Evolutionary conservation across 768 basidiomycete species (phyloP), one percentile per base, ranked within the genome.

Genomic region (Strobilomyces echinocephalus): DNA sequence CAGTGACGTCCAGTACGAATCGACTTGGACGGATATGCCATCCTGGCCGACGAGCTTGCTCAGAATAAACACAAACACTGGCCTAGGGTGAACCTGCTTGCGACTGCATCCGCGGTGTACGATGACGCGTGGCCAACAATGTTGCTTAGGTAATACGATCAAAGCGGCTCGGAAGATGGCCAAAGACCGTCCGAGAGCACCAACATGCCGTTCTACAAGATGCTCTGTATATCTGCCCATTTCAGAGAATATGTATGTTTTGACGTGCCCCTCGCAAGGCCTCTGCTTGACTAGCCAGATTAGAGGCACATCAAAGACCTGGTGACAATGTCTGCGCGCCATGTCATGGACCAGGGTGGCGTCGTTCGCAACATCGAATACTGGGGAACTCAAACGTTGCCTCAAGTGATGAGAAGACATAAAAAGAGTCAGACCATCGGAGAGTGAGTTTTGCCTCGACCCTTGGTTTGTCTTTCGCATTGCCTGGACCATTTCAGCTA

Each of bases 191-290:
- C 18, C 11, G 10, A 4, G 18, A n/a, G 4, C 18, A 12, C 18
- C 39, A 20, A 10, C 15, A 95, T 95, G 91, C 91, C 91, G 6
- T 79, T 93, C 65, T 95, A 95, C 73, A 84, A 91, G 63, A 82
- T 95, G 77, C 63, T 92, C 46, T 92, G 91, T 65, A 89, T 94
- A 54, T 77, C 91, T 1, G 79, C 81, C 5, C 91, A 93, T 66
- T 83, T 83, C 58, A 69, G 72, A 15, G 78, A 86, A 79, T 91
- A 86, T 65, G 90, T 90, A 55, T 49, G 84, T 74, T 10, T 12
- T 21, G 24, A 24, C 16, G 20, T 38, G 36, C 8, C 16, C n/a
- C 9, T 46, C 8, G n/a, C 8, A 11, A 12, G 4, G 46, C 34
- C 16, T 5, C 33, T 24, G 20, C 30, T 7, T 7, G 30, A 34